phyloP scores from a whole-genome alignment of 2,329 filamentous ascomycete genomes.

The Myriosclerotinia duriaeana region DNA sequence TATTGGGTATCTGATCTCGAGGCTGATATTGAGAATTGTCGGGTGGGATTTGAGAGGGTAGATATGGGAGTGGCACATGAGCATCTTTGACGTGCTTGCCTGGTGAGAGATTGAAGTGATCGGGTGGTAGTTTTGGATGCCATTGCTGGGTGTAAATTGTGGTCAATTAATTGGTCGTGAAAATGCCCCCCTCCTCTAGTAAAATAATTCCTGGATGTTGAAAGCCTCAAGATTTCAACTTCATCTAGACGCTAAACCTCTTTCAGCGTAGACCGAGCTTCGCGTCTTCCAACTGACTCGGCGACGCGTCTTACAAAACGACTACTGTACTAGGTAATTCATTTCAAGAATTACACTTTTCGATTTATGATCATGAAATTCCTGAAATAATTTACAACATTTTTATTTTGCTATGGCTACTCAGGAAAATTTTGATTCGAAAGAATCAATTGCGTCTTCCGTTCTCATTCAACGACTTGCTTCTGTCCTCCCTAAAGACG shows the following conservation, averaged over 20 bases:
- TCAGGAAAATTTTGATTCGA: conserved; percentile 30
- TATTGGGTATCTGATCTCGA: conserved; percentile 37
- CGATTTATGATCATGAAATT: conserved; percentile 27
- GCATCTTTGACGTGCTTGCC: conserved; percentile 35
- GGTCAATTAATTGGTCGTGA: conserved; percentile 9
- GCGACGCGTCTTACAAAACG: conserved; percentile 27
- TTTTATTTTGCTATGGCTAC: conserved; percentile 38
- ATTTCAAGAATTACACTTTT: conserved; percentile 1
- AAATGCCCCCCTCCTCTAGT: conserved; percentile 14
- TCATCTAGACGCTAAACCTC: conserved; percentile 24
- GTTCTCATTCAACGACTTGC: conserved; percentile 38
- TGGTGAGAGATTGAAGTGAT: conserved; percentile 43
- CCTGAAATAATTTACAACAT: conserved; percentile 11
- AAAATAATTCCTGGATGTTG: conserved; percentile 22
- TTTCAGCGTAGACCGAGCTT: conserved; percentile 2
- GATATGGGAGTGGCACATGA: conserved; percentile 31
- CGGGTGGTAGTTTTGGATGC: conserved; percentile 49
- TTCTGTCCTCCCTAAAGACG: conserved; percentile 51
- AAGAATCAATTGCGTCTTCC: conserved; percentile 33
- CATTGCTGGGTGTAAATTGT: conserved; percentile 41
- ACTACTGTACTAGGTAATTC: neutral
- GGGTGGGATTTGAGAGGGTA: conserved; percentile 26
- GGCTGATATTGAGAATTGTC: conserved; percentile 35
- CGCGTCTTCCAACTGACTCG: conserved; percentile 26
- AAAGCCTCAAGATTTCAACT: conserved; percentile 25